These are phyloP conservation scores for Senecio squalidus DNA, from an alignment of 140 eudicot species.

Conservation along the genomic window DNA sequence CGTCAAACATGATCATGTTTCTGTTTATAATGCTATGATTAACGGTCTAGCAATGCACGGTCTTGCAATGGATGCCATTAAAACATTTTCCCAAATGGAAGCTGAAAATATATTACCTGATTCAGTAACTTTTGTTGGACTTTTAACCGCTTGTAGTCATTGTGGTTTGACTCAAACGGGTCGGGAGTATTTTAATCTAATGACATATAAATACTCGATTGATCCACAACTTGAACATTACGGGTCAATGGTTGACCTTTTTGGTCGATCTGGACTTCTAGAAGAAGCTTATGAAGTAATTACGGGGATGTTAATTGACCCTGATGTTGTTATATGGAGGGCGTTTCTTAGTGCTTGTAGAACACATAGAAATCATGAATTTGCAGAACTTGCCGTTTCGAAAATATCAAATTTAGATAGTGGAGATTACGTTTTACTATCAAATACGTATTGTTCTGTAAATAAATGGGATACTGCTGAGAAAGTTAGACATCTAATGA, in stretches of 20 bases:
- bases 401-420: constrained; percentile 50
- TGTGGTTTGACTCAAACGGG: constrained; percentile 69
- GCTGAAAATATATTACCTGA: constrained; percentile 51
- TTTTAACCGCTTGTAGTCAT: constrained; percentile 82
- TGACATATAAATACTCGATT: constrained; percentile 46
- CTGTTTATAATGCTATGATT: constrained; percentile 82
- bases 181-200: constrained; percentile 52
- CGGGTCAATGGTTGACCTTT: constrained; percentile 86
- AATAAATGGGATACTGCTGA: constrained; percentile 72
- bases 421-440: constrained; percentile 81
- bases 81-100: constrained; percentile 53
- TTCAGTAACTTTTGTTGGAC: constrained; percentile 64
- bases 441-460: constrained; percentile 69
- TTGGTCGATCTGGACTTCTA: constrained; percentile 67
- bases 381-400: constrained; percentile 53
- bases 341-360: constrained; percentile 86
- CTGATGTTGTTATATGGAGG: constrained; percentile 89
- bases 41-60: constrained; percentile 89
- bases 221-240: constrained; percentile 79
- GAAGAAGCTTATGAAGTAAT: constrained; percentile 76
- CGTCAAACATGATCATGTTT: constrained; percentile 39
- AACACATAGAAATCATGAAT: constrained; percentile 50
- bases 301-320: constrained; percentile 59
- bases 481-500: constrained; percentile 46
- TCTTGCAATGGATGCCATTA: constrained; percentile 69